Evolutionary conservation across 768 basidiomycete species (phyloP).

Genomic region (Sporobolomyces phaffii): DNA sequence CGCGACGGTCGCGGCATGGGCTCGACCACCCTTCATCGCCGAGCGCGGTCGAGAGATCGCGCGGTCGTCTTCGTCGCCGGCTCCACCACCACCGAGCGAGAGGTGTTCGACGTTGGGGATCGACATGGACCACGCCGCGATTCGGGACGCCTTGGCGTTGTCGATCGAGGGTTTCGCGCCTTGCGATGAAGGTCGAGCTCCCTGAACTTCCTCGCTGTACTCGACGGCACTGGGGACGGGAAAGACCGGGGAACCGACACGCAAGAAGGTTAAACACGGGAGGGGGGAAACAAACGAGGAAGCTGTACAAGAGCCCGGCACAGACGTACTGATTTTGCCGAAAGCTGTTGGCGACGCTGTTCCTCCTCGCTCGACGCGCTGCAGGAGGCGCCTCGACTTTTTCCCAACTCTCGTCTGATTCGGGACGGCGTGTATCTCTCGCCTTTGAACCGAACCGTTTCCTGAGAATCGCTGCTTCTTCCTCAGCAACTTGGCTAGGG

Average conservation of each 20-base stretch:
- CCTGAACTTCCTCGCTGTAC: not conserved
- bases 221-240: not conserved
- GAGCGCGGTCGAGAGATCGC: not conserved
- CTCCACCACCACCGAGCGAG: not conserved
- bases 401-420: slow-evolving; percentile 16
- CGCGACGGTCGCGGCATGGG: no score
- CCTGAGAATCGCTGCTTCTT: slow-evolving; percentile 22
- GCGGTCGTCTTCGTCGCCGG: not conserved
- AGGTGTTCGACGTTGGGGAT: slow-evolving; percentile 9
- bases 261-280: no score
- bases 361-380: slow-evolving; percentile 2
- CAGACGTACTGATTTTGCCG: slow-evolving; percentile 23
- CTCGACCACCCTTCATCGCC: slow-evolving; percentile 12
- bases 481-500: slow-evolving; percentile 18
- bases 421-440: no score
- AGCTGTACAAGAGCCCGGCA: not conserved
- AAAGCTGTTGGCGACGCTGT: slow-evolving; percentile 23
- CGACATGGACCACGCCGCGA: slow-evolving; percentile 33
- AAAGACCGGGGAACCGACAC: not conserved
- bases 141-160: slow-evolving; percentile 24
- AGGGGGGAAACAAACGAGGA: not conserved
- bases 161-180: slow-evolving; percentile 21
- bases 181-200: not conserved
- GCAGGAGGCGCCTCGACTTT: slow-evolving; percentile 4
- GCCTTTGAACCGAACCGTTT: slow-evolving; percentile 11